phyloP scores from a whole-genome alignment of 2,329 filamentous ascomycete species.

The Thielaviopsis ethacetica region DNA sequence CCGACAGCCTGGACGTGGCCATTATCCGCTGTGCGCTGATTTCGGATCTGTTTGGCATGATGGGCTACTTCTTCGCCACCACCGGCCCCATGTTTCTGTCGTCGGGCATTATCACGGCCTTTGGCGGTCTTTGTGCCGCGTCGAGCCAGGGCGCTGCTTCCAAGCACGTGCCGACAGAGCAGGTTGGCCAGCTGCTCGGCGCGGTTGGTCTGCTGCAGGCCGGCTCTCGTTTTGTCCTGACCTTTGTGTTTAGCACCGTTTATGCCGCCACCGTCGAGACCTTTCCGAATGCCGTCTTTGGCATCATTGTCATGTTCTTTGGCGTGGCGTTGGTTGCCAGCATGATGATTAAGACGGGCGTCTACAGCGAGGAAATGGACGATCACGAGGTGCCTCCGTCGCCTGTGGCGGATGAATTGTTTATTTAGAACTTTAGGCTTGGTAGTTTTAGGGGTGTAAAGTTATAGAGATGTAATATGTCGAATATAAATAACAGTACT shows the following conservation, averaged over 20 bases:
- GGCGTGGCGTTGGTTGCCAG: conserved; percentile 1
- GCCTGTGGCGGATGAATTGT: conserved; percentile 5
- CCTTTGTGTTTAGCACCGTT: conserved; percentile 69
- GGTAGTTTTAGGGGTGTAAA: too few relatives aligned
- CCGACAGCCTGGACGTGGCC: conserved; percentile 60
- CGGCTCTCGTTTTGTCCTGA: conserved; percentile 60
- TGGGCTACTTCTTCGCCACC: conserved; percentile 55
- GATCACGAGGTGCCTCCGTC: neutral
- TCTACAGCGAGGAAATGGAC: conserved; percentile 10
- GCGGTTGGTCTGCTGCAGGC: conserved; percentile 77
- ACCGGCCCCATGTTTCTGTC: conserved; percentile 48
- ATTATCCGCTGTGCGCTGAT: conserved; percentile 59
- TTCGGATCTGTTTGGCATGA: conserved; percentile 59
- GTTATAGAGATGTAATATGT: too few relatives aligned
- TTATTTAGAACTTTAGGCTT: too few relatives aligned
- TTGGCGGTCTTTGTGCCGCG: conserved; percentile 74
- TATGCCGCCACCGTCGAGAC: conserved; percentile 66
- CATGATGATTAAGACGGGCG: conserved; percentile 4
- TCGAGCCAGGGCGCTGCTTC: conserved; percentile 72
- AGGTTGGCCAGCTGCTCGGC: conserved; percentile 74
- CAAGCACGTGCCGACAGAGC: conserved; percentile 74
- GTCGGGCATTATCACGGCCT: conserved; percentile 54
- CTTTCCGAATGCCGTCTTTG: conserved; percentile 68
- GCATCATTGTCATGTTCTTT: conserved; percentile 2
- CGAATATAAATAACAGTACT: too few relatives aligned